Base-by-base conservation (phyloP, 1,284 basidiomycete genomes). In the Fomitopsis palustris region DNA sequence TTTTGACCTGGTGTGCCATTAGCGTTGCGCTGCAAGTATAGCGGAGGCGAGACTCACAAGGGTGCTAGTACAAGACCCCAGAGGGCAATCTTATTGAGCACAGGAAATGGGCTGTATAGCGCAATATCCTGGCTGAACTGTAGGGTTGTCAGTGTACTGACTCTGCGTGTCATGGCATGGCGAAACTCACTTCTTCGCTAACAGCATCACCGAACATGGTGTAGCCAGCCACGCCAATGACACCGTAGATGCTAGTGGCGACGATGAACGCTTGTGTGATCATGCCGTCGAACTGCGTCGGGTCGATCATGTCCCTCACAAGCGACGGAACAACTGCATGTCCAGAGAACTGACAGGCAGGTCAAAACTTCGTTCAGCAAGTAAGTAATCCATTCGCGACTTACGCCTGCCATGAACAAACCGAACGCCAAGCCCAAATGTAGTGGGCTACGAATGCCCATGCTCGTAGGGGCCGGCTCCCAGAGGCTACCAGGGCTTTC, bases 321-420 rank as follows among this genome's bases (percentile, higher is more conserved):
- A 98, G 74, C 9, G 90, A 93, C 6, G 96, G 96, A 54, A 98
- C 90, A 38, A 96, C 93, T 12, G 94, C 92, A 72, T 98, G 96
- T 1, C 95, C 95, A 5, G 94, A 89, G 67, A 98, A 96, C 82
- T 93, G 65, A 8, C n/a, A 10, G 27, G 3, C 6, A 21, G 39
- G n/a, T n/a, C n/a, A n/a, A n/a, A n/a, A n/a, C n/a, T n/a, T n/a
- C n/a, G n/a, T n/a, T n/a, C n/a, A n/a, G n/a, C n/a, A n/a, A n/a
- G n/a, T n/a, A n/a, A n/a, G n/a, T 14, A 6, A 37, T 41, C 4
- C 7, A 19, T 14, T 23, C 41, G 9, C 37, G 10, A 73, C 86
- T 70, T 70, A 93, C 91, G 21, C 96, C 95, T n/a, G 93, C 93
- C 89, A 98, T 95, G 70, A 98, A 88, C 58, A 98, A 78, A 2